Base-by-base conservation (phyloP, 768 basidiomycete species). In the Kondoa malvinella region DNA sequence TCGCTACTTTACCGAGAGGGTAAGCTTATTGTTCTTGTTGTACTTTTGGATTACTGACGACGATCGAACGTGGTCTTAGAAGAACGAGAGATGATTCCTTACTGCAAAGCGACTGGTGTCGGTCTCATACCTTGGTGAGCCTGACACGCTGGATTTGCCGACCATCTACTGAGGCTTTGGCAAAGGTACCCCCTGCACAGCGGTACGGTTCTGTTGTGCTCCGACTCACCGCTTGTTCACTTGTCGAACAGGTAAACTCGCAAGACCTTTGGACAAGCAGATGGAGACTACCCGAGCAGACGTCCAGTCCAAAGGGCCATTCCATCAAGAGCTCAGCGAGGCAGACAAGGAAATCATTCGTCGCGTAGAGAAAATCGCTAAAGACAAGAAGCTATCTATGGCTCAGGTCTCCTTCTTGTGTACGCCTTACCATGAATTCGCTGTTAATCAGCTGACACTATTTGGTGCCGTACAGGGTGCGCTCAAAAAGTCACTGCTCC, bases 111-210 rank as follows among this genome's bases (percentile, higher is more conserved):
- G 17, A 62, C 26, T 25, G 82, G 82, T 33, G 81, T 83, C 25
- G 83, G 82, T 0, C 75, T 80, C n/a, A 83, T 84, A 58, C 82
- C 83, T 0, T 85, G 83, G 83, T 83, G 81, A 12, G 83, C 83
- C 0, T 79, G 84, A 33, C 27, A 58, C 29, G 15, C 57, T 14
- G 57, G 34, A 31, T 27, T 31, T 67, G n/a, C 30, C 12, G n/a
- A 31, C 50, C 50, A 56, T 25, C 25, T 56, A 31, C 58, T 60
- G n/a, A 31, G 14, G 12, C 15, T 60, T 12, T 8, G 12, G 30
- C 58, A 26, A 8, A 60, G 58, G 58, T 59, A 14, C 30, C 58
- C 58, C 25, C 30, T 59, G 12, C 21, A 31, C 27, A 25, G 14
- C 14, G 14, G 25, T 56, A 25, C 50, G 14, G 25, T 56, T 56